Evolutionary conservation across 164 flowering plant species (phyloP), one percentile per base, ranked within the genome.

Genomic region (Tetrastigma voinierianum): DNA sequence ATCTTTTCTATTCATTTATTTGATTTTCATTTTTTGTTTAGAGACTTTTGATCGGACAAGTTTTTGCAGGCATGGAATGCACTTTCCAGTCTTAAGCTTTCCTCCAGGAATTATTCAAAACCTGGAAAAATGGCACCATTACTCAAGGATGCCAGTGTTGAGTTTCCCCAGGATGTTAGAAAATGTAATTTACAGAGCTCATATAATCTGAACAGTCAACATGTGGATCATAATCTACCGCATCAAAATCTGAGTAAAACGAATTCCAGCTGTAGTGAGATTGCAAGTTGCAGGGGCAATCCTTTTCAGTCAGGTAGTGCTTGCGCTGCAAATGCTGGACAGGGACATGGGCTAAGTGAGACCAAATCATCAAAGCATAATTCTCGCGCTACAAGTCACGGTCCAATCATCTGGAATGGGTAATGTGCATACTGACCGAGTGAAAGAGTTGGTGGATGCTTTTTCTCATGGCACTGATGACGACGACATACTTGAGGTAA

Each of bases 401-500:
- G 67, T 72, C 55, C 73, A 76, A 53, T 68, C 69, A 40, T 58
- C 66, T 64, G 45, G 59, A 67, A 63, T 65, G 60, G 69, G 64
- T 19, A 18, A 67, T 17, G 62, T 60, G 53, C 57, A 62, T 43
- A 48, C 55, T 24, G 57, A 67, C 51, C 76, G 69, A 57, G 10
- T 53, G 44, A 71, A 77, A 9, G 80, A 59, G 24, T 71, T 49
- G 23, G 55, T 17, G 2, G 69, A 58, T 25, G 64, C 67, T 65
- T 57, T 68, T 72, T 62, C 54, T 70, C 76, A 67, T 77, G 83
- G 58, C 40, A 65, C 84, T 20, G 86, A 82, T 75, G 97, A 95
- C 54, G 98, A 95, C 77, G 96, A 85, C 66, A 76, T 93, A 70
- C 83, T 96, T 61, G 78, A 82, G 99, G 99, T 96, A 80, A 71